phyloP scores from a whole-genome alignment of 805 yeast genomes.

The Torulaspora franciscae region DNA sequence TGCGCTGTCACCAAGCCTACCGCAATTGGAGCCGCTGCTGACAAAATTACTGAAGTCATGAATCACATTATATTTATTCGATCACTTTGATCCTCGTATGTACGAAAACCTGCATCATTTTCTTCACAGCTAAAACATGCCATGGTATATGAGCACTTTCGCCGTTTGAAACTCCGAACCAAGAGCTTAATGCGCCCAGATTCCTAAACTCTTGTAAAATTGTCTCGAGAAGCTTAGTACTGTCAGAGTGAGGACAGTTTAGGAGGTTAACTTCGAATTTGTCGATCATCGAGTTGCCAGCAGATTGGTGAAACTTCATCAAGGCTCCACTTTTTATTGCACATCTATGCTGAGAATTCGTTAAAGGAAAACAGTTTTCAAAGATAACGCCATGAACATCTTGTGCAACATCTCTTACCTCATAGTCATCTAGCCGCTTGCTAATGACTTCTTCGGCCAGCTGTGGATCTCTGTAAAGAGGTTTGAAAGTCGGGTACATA shows the following conservation, averaged over 20 bases:
- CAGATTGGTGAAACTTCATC: constrained; percentile 36
- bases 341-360: constrained; percentile 64
- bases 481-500: constrained; percentile 35
- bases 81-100: constrained; percentile 47
- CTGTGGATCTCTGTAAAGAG: constrained; percentile 29
- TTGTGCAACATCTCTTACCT: constrained; percentile 46
- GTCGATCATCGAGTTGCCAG: constrained; percentile 29
- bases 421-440: constrained; percentile 26
- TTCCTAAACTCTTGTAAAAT: constrained; percentile 59
- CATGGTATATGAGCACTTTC: constrained; percentile 53
- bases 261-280: constrained; percentile 60
- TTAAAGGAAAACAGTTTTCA: constrained; percentile 56
- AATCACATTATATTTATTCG: constrained; percentile 1
- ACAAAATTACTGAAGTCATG: neutral
- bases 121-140: constrained; percentile 67
- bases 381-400: constrained; percentile 56
- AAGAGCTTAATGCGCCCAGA: constrained; percentile 39
- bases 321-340: constrained; percentile 70
- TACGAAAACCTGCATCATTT: constrained; percentile 51
- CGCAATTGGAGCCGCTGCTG: neutral
- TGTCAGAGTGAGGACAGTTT: constrained; percentile 68
- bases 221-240: constrained; percentile 50
- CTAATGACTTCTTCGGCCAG: constrained; percentile 16
- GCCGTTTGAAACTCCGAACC: constrained; percentile 38
- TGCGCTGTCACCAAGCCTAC: neutral